Conservation (phyloP, 495 filamentous ascomycete genomes). For the Penicillium ucsense region DNA sequence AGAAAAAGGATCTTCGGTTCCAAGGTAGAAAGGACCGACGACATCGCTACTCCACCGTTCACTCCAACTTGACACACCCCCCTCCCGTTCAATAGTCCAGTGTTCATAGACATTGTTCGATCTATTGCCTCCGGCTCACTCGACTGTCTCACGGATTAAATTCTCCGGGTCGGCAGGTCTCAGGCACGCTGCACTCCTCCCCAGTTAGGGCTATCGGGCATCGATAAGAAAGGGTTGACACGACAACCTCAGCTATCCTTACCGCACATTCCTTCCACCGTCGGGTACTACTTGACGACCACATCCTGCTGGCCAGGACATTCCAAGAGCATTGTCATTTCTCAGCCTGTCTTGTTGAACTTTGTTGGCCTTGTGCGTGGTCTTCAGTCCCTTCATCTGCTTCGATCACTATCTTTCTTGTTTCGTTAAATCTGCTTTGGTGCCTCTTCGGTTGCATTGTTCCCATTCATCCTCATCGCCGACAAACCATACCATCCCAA, state of each 20-base stretch:
- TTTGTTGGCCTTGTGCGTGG: not conserved
- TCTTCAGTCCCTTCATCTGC: not conserved
- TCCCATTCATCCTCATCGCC: not conserved
- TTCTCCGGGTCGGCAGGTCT: conserved; percentile 23
- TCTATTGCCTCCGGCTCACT: conserved; percentile 12
- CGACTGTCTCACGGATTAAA: conserved; percentile 15
- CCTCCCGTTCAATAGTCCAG: too few relatives aligned
- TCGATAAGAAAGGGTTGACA: conserved; percentile 32
- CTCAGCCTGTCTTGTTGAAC: not conserved
- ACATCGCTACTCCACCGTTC: too few relatives aligned
- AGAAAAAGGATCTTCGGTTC: too few relatives aligned
- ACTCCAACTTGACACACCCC: too few relatives aligned
- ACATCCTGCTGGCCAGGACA: conserved; percentile 17
- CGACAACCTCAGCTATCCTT: conserved; percentile 39
- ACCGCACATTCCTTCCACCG: conserved; percentile 26
- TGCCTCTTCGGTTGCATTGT: too few relatives aligned
- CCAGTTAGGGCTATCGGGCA: conserved; percentile 24
- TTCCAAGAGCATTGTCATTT: too few relatives aligned
- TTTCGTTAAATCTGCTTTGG: too few relatives aligned
- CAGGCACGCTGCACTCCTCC: conserved; percentile 8
- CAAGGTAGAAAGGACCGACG: too few relatives aligned
- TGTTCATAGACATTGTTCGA: conserved; percentile 4
- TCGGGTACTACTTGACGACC: conserved; percentile 10
- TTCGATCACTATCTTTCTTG: too few relatives aligned
- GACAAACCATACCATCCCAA: not conserved